Evolutionary conservation across 2,329 filamentous ascomycete genomes (phyloP).

Genomic region (Cadophora malorum): DNA sequence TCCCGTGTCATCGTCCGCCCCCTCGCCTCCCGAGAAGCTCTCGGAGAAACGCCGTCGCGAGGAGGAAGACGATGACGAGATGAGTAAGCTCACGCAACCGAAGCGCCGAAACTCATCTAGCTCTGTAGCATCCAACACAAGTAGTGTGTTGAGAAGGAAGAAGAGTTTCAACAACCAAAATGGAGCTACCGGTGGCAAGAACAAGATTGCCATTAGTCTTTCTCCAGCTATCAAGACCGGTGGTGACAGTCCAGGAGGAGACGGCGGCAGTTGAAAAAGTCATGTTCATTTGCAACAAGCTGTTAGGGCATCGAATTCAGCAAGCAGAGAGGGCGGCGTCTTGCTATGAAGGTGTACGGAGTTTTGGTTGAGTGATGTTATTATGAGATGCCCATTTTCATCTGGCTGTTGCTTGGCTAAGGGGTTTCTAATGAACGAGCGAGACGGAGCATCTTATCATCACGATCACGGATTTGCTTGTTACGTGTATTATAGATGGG

Average conservation of each 20-base stretch:
- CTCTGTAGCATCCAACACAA: slow-evolving; percentile 40
- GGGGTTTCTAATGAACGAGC: slow-evolving; percentile 28
- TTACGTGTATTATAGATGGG: slow-evolving; percentile 41
- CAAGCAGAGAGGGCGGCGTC: slow-evolving; percentile 28
- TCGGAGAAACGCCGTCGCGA: slow-evolving; percentile 90
- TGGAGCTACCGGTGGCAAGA: slow-evolving; percentile 47
- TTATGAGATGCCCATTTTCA: slow-evolving; percentile 34
- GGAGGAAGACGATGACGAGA: slow-evolving; percentile 90
- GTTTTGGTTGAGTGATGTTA: slow-evolving; percentile 39
- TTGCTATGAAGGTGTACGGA: slow-evolving; percentile 36
- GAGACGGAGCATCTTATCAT: slow-evolving; percentile 32
- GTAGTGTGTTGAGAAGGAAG: slow-evolving; percentile 49
- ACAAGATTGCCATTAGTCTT: slow-evolving; percentile 66
- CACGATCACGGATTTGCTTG: slow-evolving; percentile 31
- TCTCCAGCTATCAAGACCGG: slow-evolving; percentile 50
- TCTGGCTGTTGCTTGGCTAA: slow-evolving; percentile 30
- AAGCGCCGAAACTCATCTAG: slow-evolving; percentile 65
- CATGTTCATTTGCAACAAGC: slow-evolving; percentile 20
- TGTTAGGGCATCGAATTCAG: slow-evolving; percentile 21
- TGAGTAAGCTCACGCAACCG: slow-evolving; percentile 76
- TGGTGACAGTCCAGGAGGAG: slow-evolving; percentile 39
- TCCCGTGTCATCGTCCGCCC: slow-evolving; percentile 41
- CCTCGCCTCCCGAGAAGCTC: slow-evolving; percentile 72
- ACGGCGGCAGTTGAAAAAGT: slow-evolving; percentile 37
- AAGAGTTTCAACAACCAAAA: slow-evolving; percentile 53